Evolutionary conservation across 2,329 filamentous ascomycete genomes (phyloP), one percentile per base, ranked within the genome.

Genomic region (Microcyclospora pomicola): DNA sequence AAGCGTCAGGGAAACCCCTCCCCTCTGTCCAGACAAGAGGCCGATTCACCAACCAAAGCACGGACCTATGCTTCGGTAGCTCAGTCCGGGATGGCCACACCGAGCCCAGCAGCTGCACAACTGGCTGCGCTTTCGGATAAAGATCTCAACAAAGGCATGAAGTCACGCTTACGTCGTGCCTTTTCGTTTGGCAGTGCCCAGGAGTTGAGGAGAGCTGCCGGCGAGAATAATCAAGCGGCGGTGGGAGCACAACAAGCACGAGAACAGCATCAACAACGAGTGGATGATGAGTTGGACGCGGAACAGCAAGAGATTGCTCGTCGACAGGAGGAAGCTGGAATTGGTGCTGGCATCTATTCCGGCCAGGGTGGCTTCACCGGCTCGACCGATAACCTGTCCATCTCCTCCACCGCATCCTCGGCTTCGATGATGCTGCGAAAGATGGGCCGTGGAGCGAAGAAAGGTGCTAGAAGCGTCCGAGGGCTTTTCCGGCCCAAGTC

Each of bases 361-460:
- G 83, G 85, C 11, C 77, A 82, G 54, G 82, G 81, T 41, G 80
- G 81, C 46, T 95, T 96, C 56, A 75, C 79, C 12, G 82, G 85
- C 11, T 98, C 91, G 4, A 96, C 85, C 0, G 91, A 98, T 61
- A 96, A 96, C 49, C 64, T 98, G 33, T 92, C 85, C 11, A 85
- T 92, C 46, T 88, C 83, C 1, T 92, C 85, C 3, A 92, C 84
- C 9, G 84, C 84, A 14, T 92, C 85, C 6, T 92, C 84, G 14
- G 84, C 84, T 27, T 92, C 85, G 24, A 77, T 92, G 51, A 92
- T 92, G 84, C 82, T 98, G 48, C 78, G 91, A 37, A 98, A 98
- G 67, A 98, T 98, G 91, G 91, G 91, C 39, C 85, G 86, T 47
- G 87, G 88, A n/a, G 82, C 96, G 77, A 96, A 94, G 72, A 92